These are phyloP conservation scores for Xylaria flabelliformis DNA, from an alignment of 495 filamentous ascomycete genomes.

Conservation along the genomic window DNA sequence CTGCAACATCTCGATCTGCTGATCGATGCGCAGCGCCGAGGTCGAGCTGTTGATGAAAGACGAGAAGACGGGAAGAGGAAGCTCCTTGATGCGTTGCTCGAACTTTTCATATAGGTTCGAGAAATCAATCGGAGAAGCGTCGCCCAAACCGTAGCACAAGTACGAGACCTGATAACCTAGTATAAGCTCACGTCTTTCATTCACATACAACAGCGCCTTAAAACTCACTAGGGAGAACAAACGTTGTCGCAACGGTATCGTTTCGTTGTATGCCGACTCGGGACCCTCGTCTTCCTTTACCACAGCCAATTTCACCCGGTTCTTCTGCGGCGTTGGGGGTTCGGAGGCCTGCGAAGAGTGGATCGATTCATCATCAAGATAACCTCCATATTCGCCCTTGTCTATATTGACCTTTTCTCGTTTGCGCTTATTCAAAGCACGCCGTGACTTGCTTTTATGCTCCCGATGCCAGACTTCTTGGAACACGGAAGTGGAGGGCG, in stretches of 20 bases:
- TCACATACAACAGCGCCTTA: neutral
- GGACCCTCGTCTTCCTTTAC: slow-evolving; percentile 30
- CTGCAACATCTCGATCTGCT: slow-evolving; percentile 68
- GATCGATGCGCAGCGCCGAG: slow-evolving; percentile 54
- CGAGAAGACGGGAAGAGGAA: slow-evolving; percentile 74
- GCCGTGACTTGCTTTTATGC: slow-evolving; percentile 41
- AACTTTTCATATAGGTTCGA: slow-evolving; percentile 73
- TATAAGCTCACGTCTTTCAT: slow-evolving; percentile 1
- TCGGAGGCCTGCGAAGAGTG: slow-evolving; percentile 42
- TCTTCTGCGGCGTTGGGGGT: slow-evolving; percentile 41
- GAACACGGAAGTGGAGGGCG: slow-evolving; percentile 45
- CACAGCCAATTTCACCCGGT: slow-evolving; percentile 28
- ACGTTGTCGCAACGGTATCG: slow-evolving; percentile 67
- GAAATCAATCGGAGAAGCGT: slow-evolving; percentile 53
- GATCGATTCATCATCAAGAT: slow-evolving; percentile 48
- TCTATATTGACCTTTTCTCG: slow-evolving; percentile 54
- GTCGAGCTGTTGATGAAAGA: slow-evolving; percentile 65
- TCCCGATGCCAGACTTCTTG: slow-evolving; percentile 59
- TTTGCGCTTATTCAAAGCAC: slow-evolving; percentile 57
- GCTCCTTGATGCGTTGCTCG: slow-evolving; percentile 66
- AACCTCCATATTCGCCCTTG: slow-evolving; percentile 52
- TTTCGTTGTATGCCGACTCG: slow-evolving; percentile 57
- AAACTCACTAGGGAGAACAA: slow-evolving; percentile 56
- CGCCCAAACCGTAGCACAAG: slow-evolving; percentile 39
- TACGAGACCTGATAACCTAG: slow-evolving; percentile 35